These are phyloP conservation scores for Coemansia sp. DNA, from an alignment of 192 early-diverging fungal species.

Conservation along the genomic window DNA sequence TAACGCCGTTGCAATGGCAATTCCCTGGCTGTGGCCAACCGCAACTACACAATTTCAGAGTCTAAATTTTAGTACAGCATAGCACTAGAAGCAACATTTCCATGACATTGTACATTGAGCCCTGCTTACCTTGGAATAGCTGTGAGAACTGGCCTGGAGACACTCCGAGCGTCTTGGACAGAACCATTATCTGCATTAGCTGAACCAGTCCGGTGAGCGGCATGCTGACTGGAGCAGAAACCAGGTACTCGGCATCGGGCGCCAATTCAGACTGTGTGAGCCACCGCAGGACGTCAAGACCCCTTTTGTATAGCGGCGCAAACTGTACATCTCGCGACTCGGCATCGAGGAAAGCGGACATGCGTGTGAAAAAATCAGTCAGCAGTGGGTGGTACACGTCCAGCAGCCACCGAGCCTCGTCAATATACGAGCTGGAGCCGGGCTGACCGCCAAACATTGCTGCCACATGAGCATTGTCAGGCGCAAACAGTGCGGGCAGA, in stretches of 20 bases:
- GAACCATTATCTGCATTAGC: slow-evolving; percentile 73
- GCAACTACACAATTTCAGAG: slow-evolving; percentile 10
- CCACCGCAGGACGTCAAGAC: slow-evolving; percentile 77
- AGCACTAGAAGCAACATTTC: too few relatives aligned
- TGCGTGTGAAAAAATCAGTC: slow-evolving; percentile 64
- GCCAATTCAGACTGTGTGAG: slow-evolving; percentile 61
- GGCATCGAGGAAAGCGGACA: slow-evolving; percentile 65
- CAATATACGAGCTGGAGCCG: slow-evolving; percentile 77
- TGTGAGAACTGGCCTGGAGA: slow-evolving; percentile 1
- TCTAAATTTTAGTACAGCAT: too few relatives aligned
- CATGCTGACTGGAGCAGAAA: slow-evolving; percentile 69
- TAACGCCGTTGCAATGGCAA: slow-evolving; percentile 80
- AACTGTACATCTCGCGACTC: slow-evolving; percentile 60
- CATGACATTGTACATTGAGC: too few relatives aligned
- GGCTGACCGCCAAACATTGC: slow-evolving; percentile 95
- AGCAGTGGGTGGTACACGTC: slow-evolving; percentile 73
- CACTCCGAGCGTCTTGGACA: slow-evolving; percentile 62
- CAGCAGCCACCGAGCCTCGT: slow-evolving; percentile 72
- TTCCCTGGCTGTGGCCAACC: slow-evolving; percentile 86
- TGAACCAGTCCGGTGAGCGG: slow-evolving; percentile 87
- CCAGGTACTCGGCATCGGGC: slow-evolving; percentile 72
- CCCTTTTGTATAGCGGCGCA: slow-evolving; percentile 58
- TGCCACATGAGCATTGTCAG: slow-evolving; percentile 60
- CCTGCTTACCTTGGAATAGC: slow-evolving; percentile 23
- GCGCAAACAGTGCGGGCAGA: slow-evolving; percentile 25